Base-by-base conservation (phyloP, 2,329 filamentous ascomycete species). In the Trichoderma brevicompactum region DNA sequence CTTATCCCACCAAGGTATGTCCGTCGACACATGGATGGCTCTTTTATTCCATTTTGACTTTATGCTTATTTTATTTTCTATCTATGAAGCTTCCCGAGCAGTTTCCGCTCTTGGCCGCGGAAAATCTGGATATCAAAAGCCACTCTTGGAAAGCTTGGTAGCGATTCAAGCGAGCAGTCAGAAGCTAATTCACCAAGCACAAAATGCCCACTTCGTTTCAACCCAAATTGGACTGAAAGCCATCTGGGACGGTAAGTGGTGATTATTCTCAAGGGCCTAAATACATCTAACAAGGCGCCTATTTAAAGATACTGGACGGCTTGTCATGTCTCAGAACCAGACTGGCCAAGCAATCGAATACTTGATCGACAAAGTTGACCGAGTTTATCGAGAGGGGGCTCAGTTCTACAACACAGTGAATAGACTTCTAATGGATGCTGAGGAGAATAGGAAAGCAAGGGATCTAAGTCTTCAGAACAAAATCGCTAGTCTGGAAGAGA, bases 121-220 rank as follows among this genome's bases (percentile, higher is more conserved):
- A 15, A 60, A 50, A 40, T 41, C 19, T 4, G 56, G 56, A 12
- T 60, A 60, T n/a, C 56, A 60, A 32, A 48, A 60, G 10, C 36
- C 56, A 12, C 56, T 60, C 36, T 34, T 60, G 10, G 48, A 10
- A 19, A 41, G 56, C 7, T 10, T 60, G 7, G 56, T 36, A 7
- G 56, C 15, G 15, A 60, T 60, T 9, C 48, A 60, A 28, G 41
- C 15, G 38, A 49, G 48, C 15, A 60, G 56, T 7, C 44, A 48
- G 23, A 60, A 60, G 8, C 44, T 60, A 44, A 60, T 60, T 41
- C 56, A 60, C 13, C 56, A 60, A 32, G 56, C 56, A 28, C 56
- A 60, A 28, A 60, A 40, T 7, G 56, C 56, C 4, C 56, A 60
- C 12, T 38, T 60, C 19, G 7, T 50, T n/a, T 60, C 48, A 23